A percentile compares a stretch with the other conserved stretches of the same genome.
Conservation (phyloP, 2,329 filamentous ascomycete genomes). For the Alternaria brassicicola region DNA sequence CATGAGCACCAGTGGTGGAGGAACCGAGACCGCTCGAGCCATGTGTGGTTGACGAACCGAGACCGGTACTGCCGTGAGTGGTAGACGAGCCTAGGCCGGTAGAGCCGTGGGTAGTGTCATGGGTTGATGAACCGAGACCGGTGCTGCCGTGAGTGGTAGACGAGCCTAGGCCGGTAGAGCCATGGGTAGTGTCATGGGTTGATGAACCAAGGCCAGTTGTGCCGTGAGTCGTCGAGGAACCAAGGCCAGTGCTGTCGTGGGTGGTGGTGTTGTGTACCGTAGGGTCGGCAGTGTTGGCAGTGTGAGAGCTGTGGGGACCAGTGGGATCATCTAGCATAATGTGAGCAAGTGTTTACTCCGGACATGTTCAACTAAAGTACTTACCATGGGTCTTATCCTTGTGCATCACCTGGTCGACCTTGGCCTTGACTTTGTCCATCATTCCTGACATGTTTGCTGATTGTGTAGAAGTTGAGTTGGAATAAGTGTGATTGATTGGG, state of each 20-base stretch:
- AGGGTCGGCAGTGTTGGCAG: slow-evolving; percentile 33
- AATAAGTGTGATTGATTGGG: slow-evolving; percentile 5
- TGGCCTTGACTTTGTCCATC: slow-evolving; percentile 48
- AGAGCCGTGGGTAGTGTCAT: not conserved
- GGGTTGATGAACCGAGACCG: not conserved
- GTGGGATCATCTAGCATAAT: slow-evolving; percentile 31
- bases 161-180: not conserved
- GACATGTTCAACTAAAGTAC: not conserved
- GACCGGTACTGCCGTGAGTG: too few relatives aligned
- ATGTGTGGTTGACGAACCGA: not conserved
- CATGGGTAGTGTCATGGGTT: not conserved
- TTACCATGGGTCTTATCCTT: slow-evolving; percentile 42
- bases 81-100: too few relatives aligned
- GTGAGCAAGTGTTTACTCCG: slow-evolving; percentile 1
- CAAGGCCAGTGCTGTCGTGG: slow-evolving; percentile 2
- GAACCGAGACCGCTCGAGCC: not conserved
- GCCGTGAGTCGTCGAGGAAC: slow-evolving; percentile 26
- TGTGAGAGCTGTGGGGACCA: slow-evolving; percentile 37
- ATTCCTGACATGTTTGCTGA: slow-evolving; percentile 35
- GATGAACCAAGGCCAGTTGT: not conserved
- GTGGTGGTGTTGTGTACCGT: slow-evolving; percentile 11
- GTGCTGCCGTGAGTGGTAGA: too few relatives aligned
- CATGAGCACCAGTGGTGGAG: slow-evolving; percentile 7
- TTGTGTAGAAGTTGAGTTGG: slow-evolving; percentile 11
- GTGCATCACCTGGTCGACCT: slow-evolving; percentile 47